Evolutionary conservation across 805 yeast species (phyloP), one percentile per base, ranked within the genome.

Genomic region (Yamadazyma tumulicola): DNA sequence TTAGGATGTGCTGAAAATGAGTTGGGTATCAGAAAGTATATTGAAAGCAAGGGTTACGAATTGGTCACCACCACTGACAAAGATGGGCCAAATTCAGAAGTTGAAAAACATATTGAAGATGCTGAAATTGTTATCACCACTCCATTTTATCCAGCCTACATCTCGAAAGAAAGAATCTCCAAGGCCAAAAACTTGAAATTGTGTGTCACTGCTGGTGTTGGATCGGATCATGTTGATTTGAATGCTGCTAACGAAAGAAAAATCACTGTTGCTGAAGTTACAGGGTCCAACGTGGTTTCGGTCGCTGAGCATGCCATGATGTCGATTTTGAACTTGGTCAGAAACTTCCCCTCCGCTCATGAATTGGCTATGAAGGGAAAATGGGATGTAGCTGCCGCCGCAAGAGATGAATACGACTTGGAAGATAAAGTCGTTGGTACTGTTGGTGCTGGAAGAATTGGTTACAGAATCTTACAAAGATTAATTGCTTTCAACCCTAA

Each of bases 371-470:
- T 74, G 31, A 39, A 52, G 31, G 79, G 77, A 27, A 72, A 67
- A 20, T 84, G 93, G 93, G 81, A 84, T 52, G 84, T 84, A 51
- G 89, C 93, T 14, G 83, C 68, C 29, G 74, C 75, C 32, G 85
- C 89, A 39, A 79, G 81, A 60, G 79, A 79, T 50, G 77, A 81
- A 23, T 84, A 74, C 47, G 93, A 84, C 50, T 55, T 84, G 41
- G 93, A 84, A 55, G 84, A 75, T 40, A 84, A 84, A 62, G 81
- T 77, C 19, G 67, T 84, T 39, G 81, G 84, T n/a, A 82, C 89
- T 26, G 82, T 84, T 42, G 93, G 89, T 39, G 83, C 83, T 19
- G 93, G 91, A 34, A 74, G 91, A 57, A 85, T 84, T 48, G 93
- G 93, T 18, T 79, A 75, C 66, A 72, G 86, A 41, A 83, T 84